Evolutionary conservation across 768 basidiomycete genomes (phyloP), one percentile per base, ranked within the genome.

Genomic region (Hydnomerulius pinastri): DNA sequence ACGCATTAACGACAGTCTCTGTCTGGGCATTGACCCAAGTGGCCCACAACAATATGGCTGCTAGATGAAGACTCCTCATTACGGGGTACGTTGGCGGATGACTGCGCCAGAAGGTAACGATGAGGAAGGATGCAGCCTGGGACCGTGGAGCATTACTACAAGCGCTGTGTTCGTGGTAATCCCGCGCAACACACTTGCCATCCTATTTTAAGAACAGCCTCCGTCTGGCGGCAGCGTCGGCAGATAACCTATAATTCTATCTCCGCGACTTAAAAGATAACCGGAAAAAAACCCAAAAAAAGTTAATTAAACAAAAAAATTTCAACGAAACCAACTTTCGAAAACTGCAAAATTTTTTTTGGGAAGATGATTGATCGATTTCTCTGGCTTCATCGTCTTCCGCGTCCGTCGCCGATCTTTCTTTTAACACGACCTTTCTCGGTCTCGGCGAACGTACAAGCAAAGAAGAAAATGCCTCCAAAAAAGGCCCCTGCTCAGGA

Each of bases 401-500:
- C 38, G 38, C 54, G 44, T 37, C 48, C 68, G 32, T 44, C 51
- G 13, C 43, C 55, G 29, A 9, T 48, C 17, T 39, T 55, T 29
- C 38, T 56, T 46, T 50, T 65, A 25, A 24, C 58, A 43, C 60
- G 66, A 23, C 35, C 57, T 5, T 71, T 75, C 57, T 76, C 77
- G 7, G 55, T 73, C 29, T 76, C 79, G 15, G 44, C 66, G 45
- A 51, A 66, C 33, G 55, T 64, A 20, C 52, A 68, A 42, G 71
- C 68, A 42, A 86, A 85, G 72, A 82, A 71, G 58, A 90, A 73
- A 66, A 97, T 96, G 93, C 86, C 92, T 3, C 95, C 95, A 12
- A 95, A 92, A 75, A 95, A 96, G 72, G 84, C 85, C 46, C 73
- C 74, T 45, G 77, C 68, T 21, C 74, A 74, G 10, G 92, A 93